Evolutionary conservation across 352 stramenopile genomes (phyloP).

Genomic region (Phytophthora capsici): DNA sequence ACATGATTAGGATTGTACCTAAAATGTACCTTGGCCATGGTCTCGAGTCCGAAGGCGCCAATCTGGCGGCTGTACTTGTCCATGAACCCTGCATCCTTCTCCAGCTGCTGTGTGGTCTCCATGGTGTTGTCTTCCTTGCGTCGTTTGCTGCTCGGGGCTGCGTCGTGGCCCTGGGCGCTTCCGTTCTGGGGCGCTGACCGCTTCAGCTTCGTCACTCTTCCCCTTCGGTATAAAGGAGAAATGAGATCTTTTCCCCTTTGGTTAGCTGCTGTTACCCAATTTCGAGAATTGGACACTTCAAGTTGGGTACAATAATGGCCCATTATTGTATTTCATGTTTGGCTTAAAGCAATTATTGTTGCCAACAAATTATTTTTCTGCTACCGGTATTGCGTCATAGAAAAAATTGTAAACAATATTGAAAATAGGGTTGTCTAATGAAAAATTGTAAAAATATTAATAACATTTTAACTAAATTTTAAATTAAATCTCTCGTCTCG

Average conservation of each 20-base stretch:
- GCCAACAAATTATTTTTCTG: no score
- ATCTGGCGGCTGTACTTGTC: constrained; percentile 95
- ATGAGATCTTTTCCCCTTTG: constrained; percentile 27
- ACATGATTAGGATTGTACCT: background rate
- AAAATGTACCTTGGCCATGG: constrained; percentile 86
- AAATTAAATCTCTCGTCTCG: no score
- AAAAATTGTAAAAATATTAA: no score
- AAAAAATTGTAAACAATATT: no score
- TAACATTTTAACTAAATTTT: no score
- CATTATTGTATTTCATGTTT: no score
- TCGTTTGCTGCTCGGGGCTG: constrained; percentile 37
- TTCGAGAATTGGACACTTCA: no score
- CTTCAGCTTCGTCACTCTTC: constrained; percentile 42
- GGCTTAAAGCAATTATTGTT: no score
- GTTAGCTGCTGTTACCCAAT: no score
- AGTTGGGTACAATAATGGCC: constrained; percentile 9
- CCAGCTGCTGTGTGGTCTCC: constrained; percentile 67
- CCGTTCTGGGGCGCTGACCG: constrained; percentile 21
- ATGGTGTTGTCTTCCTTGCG: constrained; percentile 38
- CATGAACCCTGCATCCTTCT: constrained; percentile 92
- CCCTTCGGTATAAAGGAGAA: constrained; percentile 30
- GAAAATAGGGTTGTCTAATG: no score
- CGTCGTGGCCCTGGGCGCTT: constrained; percentile 37
- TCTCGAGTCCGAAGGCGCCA: constrained; percentile 91
- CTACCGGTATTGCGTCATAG: no score